A percentile compares a stretch with the other conserved stretches of the same genome.
Evolutionary conservation across 2,329 filamentous ascomycete species (phyloP).

Genomic region (Dactylella cylindrospora): DNA sequence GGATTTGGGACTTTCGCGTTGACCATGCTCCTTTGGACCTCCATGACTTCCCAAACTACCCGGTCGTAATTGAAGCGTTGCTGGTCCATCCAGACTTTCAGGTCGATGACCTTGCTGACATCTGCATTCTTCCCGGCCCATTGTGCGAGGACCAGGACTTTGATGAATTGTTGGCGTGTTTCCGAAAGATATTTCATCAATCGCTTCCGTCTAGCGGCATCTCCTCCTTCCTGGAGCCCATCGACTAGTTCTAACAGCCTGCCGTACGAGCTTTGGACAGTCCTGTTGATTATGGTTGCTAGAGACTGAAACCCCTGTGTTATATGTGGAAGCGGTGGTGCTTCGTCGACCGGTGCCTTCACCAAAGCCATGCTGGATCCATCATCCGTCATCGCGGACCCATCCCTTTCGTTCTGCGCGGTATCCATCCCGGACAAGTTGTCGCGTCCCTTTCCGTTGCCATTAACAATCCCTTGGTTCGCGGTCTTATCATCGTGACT

Average conservation of each 20-base stretch:
- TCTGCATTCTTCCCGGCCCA: constrained; percentile 80
- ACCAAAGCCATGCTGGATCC: constrained; percentile 22
- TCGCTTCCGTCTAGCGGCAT: constrained; percentile 72
- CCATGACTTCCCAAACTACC: constrained; percentile 65
- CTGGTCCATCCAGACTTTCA: constrained; percentile 71
- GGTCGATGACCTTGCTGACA: constrained; percentile 83
- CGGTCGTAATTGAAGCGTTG: constrained; percentile 64
- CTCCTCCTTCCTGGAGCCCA: constrained; percentile 52
- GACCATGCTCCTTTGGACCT: constrained; percentile 72
- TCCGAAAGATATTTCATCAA: constrained; percentile 77
- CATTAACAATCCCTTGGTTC: constrained; percentile 38
- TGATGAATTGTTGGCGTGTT: constrained; percentile 84
- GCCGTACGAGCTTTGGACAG: constrained; percentile 81
- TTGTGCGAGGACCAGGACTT: constrained; percentile 83
- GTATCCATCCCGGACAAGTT: constrained; percentile 28
- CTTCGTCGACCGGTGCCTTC: constrained; percentile 23
- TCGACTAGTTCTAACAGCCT: constrained; percentile 62
- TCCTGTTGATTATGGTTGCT: constrained; percentile 70
- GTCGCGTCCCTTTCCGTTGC: constrained; percentile 39
- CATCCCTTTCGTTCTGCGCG: constrained; percentile 27
- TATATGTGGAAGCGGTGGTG: constrained; percentile 60
- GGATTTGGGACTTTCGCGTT: constrained; percentile 76
- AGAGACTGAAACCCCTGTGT: constrained; percentile 75
- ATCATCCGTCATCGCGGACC: constrained; percentile 39
- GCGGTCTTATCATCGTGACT: constrained; percentile 37